phyloP scores from a whole-genome alignment of 1,284 basidiomycete genomes.

The Xerocomus amazonicus region DNA sequence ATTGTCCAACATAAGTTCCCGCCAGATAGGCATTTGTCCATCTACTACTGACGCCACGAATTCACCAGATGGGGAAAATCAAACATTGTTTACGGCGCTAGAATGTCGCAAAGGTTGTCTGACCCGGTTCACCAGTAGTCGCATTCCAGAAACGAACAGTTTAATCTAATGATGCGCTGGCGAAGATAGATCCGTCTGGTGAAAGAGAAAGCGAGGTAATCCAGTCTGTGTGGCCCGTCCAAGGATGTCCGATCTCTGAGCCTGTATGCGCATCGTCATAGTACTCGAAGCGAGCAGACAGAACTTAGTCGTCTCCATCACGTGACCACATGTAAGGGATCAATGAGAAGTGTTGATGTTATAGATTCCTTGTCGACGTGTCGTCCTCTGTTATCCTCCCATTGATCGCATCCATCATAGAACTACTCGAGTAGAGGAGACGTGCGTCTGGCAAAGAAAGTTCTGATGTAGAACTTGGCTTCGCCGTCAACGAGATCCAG shows the following conservation, averaged over 20 bases:
- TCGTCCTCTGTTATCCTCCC: slow-evolving; percentile 3
- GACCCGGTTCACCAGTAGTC: background rate
- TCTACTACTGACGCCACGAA: background rate
- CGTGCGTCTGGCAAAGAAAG: no score
- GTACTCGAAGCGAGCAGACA: no score
- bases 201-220: slow-evolving; percentile 7
- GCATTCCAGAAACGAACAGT: slow-evolving; percentile 17
- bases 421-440: background rate
- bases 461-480: no score
- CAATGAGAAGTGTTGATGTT: slow-evolving; percentile 5
- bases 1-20: no score
- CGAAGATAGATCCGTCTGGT: slow-evolving; percentile 10
- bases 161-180: slow-evolving; percentile 3
- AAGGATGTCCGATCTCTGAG: slow-evolving; percentile 2
- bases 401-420: slow-evolving; percentile 3
- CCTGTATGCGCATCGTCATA: slow-evolving; percentile 11
- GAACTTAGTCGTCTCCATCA: slow-evolving; percentile 3
- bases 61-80: background rate
- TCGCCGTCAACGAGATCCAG: no score
- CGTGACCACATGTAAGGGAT: slow-evolving; percentile 18
- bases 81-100: background rate
- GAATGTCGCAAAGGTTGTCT: background rate
- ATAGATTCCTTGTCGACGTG: slow-evolving; percentile 18
- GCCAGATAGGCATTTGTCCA: no score
- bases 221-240: background rate